phyloP scores from a whole-genome alignment of 345 rosid genomes.

The Eucalyptus pauciflora region DNA sequence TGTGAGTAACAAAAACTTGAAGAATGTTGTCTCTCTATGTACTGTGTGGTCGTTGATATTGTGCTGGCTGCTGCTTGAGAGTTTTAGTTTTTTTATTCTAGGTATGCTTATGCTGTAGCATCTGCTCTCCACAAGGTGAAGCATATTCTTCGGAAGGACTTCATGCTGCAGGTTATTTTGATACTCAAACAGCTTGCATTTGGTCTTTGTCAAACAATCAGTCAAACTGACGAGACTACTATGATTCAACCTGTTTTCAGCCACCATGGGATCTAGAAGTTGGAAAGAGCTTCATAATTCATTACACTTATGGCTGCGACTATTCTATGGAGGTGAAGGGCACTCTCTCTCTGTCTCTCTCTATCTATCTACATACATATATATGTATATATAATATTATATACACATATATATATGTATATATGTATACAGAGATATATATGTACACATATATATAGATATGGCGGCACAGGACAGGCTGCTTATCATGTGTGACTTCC shows the following conservation, averaged over 20 bases:
- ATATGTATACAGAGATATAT: neutral
- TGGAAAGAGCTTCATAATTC: slow-evolving; percentile 57
- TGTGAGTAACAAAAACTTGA: slow-evolving; percentile 21
- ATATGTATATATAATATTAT: neutral
- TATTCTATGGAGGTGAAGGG: slow-evolving; percentile 39
- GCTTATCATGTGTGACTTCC: neutral
- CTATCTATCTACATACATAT: neutral
- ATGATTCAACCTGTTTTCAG: slow-evolving; percentile 16
- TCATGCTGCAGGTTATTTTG: slow-evolving; percentile 59
- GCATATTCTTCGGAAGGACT: slow-evolving; percentile 52
- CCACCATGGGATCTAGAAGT: slow-evolving; percentile 73
- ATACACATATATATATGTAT: neutral
- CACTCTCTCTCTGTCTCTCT: neutral
- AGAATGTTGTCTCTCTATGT: neutral
- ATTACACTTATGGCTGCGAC: slow-evolving; percentile 77
- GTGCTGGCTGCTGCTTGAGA: neutral
- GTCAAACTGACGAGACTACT: neutral
- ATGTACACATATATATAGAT: too few species aligned
- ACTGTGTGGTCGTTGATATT: neutral
- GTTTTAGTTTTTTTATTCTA: neutral
- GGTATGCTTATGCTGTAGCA: slow-evolving; percentile 86
- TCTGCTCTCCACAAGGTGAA: slow-evolving; percentile 62
- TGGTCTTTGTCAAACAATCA: neutral
- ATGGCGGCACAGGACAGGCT: neutral
- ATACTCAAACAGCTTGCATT: neutral